These are phyloP conservation scores for Truncatella angustata DNA, from an alignment of 2,329 filamentous ascomycete genomes.

Conservation along the genomic window DNA sequence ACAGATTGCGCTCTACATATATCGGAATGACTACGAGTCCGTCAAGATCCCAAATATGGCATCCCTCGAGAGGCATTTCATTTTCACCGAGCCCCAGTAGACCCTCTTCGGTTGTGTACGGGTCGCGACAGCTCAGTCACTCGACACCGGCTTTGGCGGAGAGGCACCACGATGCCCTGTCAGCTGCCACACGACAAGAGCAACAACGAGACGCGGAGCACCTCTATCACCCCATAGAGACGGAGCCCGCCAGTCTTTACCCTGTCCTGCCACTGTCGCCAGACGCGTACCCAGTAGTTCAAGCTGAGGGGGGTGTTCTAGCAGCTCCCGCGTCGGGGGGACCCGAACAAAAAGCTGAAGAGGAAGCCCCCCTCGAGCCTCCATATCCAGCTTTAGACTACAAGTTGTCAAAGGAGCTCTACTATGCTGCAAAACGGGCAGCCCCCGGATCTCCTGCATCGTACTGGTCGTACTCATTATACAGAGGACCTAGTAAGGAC, in stretches of 20 bases:
- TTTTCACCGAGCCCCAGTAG: conserved; percentile 21
- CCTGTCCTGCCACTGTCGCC: background rate
- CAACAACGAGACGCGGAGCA: background rate
- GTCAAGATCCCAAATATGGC: conserved; percentile 29
- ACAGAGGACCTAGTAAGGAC: conserved; percentile 51
- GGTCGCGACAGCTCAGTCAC: conserved; percentile 13
- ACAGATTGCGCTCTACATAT: conserved; percentile 9
- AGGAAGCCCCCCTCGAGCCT: conserved; percentile 10
- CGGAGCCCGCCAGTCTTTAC: background rate
- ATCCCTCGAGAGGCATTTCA: conserved; percentile 30
- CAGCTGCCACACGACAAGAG: background rate
- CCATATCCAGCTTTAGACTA: conserved; percentile 29
- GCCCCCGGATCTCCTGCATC: conserved; percentile 43
- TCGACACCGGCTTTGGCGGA: conserved; percentile 9
- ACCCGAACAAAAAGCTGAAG: background rate
- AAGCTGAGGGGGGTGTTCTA: background rate
- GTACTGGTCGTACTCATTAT: conserved; percentile 69
- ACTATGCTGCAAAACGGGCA: conserved; percentile 47
- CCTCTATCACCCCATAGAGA: background rate
- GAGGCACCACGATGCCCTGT: background rate
- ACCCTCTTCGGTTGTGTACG: background rate
- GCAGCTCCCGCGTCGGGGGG: background rate
- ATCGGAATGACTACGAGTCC: conserved; percentile 25
- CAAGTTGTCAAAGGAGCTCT: conserved; percentile 45
- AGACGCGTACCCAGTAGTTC: background rate